Conservation (phyloP, 257 asterid genomes). For the Forsythia viridissima region DNA sequence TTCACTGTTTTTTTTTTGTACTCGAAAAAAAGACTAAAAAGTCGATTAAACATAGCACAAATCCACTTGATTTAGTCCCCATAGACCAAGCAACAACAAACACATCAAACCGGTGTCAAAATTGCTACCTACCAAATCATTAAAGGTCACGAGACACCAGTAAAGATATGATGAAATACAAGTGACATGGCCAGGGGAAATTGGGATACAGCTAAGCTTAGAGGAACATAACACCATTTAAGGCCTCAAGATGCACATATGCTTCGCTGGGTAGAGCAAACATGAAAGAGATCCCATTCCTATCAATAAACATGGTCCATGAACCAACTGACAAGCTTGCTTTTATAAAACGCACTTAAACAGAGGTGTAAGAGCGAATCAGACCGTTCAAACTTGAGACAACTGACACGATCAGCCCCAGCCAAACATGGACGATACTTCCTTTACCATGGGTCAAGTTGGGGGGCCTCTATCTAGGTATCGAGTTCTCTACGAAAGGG, state of each 20-base stretch:
- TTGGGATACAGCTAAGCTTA: constrained; percentile 28
- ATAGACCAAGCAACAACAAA: background rate
- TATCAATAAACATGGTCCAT: constrained; percentile 23
- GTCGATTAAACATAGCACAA: too few relatives aligned
- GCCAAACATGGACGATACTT: too few relatives aligned
- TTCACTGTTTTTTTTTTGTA: too few relatives aligned
- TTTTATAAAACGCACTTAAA: background rate
- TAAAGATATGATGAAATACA: background rate
- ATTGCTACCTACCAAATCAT: constrained; percentile 33
- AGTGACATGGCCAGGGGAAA: background rate
- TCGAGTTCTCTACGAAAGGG: background rate
- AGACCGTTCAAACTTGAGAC: background rate
- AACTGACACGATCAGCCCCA: background rate
- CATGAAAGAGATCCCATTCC: background rate
- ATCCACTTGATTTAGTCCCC: too few relatives aligned
- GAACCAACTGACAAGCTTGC: background rate
- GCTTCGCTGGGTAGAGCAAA: constrained; percentile 44
- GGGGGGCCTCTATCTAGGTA: background rate
- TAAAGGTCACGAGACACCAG: constrained; percentile 21
- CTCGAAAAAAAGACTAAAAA: too few relatives aligned
- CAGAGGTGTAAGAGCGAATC: background rate
- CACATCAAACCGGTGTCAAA: constrained; percentile 27
- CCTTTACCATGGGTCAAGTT: too few relatives aligned
- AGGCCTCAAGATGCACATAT: constrained; percentile 38
- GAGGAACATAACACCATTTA: background rate